phyloP scores from a whole-genome alignment of 345 rosid genomes.

The Linum lewisii region DNA sequence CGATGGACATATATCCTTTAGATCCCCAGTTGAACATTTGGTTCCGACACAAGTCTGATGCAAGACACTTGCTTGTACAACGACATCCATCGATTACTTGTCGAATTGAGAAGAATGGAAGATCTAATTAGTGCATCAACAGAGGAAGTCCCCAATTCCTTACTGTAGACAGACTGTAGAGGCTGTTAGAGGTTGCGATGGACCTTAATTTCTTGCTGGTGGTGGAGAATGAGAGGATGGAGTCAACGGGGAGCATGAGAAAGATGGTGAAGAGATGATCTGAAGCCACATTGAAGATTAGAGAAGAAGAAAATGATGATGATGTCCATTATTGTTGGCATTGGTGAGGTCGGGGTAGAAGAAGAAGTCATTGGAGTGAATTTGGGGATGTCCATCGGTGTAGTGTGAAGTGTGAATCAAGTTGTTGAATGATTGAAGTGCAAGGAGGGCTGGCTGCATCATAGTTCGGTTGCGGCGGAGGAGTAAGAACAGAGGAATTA shows the following conservation, averaged over 20 bases:
- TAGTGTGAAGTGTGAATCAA: too few species aligned
- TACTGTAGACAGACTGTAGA: constrained; percentile 64
- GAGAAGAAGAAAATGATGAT: constrained; percentile 5
- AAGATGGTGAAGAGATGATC: constrained; percentile 70
- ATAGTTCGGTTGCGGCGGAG: too few species aligned
- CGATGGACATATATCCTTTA: too few species aligned
- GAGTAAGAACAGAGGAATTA: too few species aligned
- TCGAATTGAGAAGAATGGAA: constrained; percentile 13
- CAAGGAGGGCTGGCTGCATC: too few species aligned
- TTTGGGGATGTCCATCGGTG: too few species aligned
- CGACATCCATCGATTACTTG: constrained; percentile 55
- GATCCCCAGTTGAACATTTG: constrained; percentile 26
- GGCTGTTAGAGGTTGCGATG: constrained; percentile 40
- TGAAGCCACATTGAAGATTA: constrained; percentile 30
- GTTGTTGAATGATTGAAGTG: too few species aligned
- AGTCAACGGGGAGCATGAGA: constrained; percentile 68
- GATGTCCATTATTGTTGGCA: constrained; percentile 10
- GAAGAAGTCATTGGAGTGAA: not conserved
- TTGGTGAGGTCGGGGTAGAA: too few species aligned
- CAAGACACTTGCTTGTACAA: constrained; percentile 50
- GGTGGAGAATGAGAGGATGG: constrained; percentile 57
- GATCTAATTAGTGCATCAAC: constrained; percentile 57
- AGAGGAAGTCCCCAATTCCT: constrained; percentile 59
- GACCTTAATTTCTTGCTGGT: constrained; percentile 60
- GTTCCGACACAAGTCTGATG: constrained; percentile 33